phyloP scores from a whole-genome alignment of 2,329 filamentous ascomycete genomes.

The Calonectria honghensis region DNA sequence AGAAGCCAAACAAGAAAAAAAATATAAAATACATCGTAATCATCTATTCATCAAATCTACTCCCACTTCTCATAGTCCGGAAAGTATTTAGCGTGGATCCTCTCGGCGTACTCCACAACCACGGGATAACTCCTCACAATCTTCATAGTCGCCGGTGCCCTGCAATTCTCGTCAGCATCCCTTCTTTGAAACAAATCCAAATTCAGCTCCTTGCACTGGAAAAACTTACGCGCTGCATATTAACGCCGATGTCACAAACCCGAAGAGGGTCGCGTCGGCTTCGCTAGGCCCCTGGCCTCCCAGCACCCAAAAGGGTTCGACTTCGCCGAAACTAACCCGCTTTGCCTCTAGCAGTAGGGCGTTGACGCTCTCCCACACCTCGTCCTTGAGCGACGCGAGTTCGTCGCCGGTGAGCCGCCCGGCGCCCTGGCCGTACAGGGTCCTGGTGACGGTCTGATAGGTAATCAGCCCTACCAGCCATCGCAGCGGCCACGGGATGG shows the following conservation, averaged over 20 bases:
- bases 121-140: constrained; percentile 68
- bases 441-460: constrained; percentile 64
- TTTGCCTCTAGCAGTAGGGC: constrained; percentile 65
- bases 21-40: background rate
- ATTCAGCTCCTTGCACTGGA: too few species aligned
- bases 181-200: background rate
- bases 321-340: constrained; percentile 23
- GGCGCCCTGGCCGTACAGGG: constrained; percentile 75
- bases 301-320: constrained; percentile 74
- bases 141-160: constrained; percentile 67
- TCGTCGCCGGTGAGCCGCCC: constrained; percentile 71
- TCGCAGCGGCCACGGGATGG: constrained; percentile 71
- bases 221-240: constrained; percentile 71
- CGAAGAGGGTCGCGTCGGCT: constrained; percentile 74
- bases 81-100: constrained; percentile 75
- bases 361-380: constrained; percentile 74
- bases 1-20: background rate
- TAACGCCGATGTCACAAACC: constrained; percentile 72
- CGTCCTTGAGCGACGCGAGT: constrained; percentile 63
- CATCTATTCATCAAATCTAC: background rate
- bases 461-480: constrained; percentile 70
- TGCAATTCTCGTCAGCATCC: constrained; percentile 49
- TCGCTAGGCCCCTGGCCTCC: constrained; percentile 73
- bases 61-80: constrained; percentile 71
- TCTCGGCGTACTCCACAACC: constrained; percentile 72